Percentiles rank a stretch among this genome's conserved stretches.
phyloP scores from a whole-genome alignment of 805 yeast species.

The Naumovozyma baii region DNA sequence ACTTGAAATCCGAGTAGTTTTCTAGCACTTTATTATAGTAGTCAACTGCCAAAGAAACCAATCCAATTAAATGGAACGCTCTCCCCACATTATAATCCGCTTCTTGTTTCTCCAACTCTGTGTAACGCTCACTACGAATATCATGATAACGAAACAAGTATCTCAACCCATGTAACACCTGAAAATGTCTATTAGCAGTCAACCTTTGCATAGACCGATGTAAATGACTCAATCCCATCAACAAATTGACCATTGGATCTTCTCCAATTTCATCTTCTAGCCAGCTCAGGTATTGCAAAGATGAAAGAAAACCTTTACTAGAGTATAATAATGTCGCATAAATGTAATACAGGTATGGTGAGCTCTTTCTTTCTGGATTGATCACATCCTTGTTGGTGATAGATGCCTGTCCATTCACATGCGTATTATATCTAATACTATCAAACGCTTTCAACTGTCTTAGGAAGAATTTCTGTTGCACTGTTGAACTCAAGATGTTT shows the following conservation, averaged over 20 bases:
- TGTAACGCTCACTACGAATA: conserved; percentile 33
- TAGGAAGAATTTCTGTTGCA: conserved; percentile 81
- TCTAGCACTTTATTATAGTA: conserved; percentile 65
- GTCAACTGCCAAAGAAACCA: conserved; percentile 59
- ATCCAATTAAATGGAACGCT: conserved; percentile 73
- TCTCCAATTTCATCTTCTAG: conserved; percentile 56
- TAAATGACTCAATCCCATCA: conserved; percentile 69
- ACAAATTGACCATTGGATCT: conserved; percentile 71
- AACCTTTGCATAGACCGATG: conserved; percentile 90
- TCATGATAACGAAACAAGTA: conserved; percentile 64
- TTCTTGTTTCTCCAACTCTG: conserved; percentile 53
- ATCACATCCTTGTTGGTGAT: conserved; percentile 43
- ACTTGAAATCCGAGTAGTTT: conserved; percentile 45
- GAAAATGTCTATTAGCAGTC: conserved; percentile 76
- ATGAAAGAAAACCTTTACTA: conserved; percentile 73
- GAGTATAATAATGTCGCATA: conserved; percentile 76
- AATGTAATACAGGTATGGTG: conserved; percentile 63
- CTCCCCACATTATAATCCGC: conserved; percentile 76
- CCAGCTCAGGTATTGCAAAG: conserved; percentile 66
- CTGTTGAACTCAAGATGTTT: conserved; percentile 60
- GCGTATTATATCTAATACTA: conserved; percentile 43
- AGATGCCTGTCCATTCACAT: conserved; percentile 72
- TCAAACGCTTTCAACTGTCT: conserved; percentile 89
- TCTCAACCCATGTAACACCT: conserved; percentile 77
- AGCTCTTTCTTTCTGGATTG: conserved; percentile 36